A percentile compares a stretch with the other conserved stretches of the same genome.
Conservation (phyloP, 768 basidiomycete species). For the Suillus weaverae region DNA sequence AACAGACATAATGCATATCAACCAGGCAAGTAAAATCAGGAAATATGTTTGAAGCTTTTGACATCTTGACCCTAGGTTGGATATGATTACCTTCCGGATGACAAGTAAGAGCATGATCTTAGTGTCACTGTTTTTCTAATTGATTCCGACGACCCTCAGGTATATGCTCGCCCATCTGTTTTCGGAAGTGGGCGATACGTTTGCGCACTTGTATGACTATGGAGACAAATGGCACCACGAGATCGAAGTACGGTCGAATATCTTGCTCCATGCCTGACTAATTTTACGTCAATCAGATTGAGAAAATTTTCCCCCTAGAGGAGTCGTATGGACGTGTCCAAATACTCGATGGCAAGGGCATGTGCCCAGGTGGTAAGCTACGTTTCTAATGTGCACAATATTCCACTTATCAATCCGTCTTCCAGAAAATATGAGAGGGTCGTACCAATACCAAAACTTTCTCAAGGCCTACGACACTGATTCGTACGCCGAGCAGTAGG, state of each 20-base stretch:
- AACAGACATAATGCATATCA: conserved; percentile 25
- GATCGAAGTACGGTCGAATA: conserved; percentile 24
- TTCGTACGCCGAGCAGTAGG: conserved; percentile 18
- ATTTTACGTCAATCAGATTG: conserved; percentile 16
- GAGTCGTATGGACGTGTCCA: conserved; percentile 30
- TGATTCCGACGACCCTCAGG: neutral
- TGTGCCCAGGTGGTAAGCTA: conserved; percentile 25
- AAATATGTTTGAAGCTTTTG: neutral
- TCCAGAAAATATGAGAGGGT: conserved; percentile 30
- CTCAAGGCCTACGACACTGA: conserved; percentile 24
- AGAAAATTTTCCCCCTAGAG: conserved; percentile 26
- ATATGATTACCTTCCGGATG: conserved; percentile 31
- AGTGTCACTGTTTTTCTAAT: neutral
- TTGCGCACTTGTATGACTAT: conserved; percentile 36
- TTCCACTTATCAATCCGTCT: too few species aligned
- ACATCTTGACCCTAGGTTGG: conserved; percentile 22
- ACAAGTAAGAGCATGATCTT: conserved; percentile 13
- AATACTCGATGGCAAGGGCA: conserved; percentile 27
- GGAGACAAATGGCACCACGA: conserved; percentile 35
- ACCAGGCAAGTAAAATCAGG: conserved; percentile 12
- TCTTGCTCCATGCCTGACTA: neutral
- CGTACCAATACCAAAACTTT: conserved; percentile 20
- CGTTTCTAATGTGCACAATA: neutral
- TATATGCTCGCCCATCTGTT: conserved; percentile 33
- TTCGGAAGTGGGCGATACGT: conserved; percentile 29